Evolutionary conservation across 176 grass and related monocot genomes (phyloP).

Genomic region (bread wheat (Triticum aestivum)): IWGSC_CS_RefSeq_v2.1 NC_057798.1:513556367-513556866

Average conservation of each 20-base stretch:
- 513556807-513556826: background rate
- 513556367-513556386: background rate
- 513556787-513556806: background rate
- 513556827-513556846: background rate
- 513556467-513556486: constrained; percentile 99
- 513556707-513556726: constrained; percentile 90
- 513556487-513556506: constrained; percentile 86
- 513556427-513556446: constrained; percentile 98
- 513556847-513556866: background rate
- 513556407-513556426: background rate
- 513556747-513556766: constrained; percentile 92
- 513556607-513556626: constrained; percentile 88
- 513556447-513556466: constrained; percentile 91
- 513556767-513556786: background rate
- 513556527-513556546: constrained; percentile 96
- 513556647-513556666: constrained; percentile 98
- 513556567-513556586: constrained; percentile 80
- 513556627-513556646: constrained; percentile 87
- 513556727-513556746: constrained; percentile 84
- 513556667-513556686: constrained; percentile 98
- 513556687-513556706: constrained; percentile 99
- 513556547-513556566: constrained; percentile 97
- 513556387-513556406: background rate
- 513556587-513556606: constrained; percentile 99
- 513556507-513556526: constrained; percentile 93